Percentiles rank a stretch among this genome's conserved stretches.
phyloP scores from a whole-genome alignment of 352 stramenopile genomes.

The Phytophthora constricta region DNA sequence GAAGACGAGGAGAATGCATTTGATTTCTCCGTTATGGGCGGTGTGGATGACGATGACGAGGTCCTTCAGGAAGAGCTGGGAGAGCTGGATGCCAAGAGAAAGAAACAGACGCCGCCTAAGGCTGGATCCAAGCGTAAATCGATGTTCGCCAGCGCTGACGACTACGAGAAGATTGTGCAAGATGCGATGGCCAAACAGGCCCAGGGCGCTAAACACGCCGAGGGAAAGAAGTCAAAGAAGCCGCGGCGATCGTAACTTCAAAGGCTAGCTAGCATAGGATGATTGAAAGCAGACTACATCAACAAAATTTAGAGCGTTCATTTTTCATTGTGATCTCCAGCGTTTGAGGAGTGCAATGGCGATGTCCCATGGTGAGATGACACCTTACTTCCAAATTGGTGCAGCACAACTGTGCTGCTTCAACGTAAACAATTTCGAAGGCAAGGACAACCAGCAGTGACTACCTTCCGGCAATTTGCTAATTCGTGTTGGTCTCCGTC shows the following conservation, averaged over 20 bases:
- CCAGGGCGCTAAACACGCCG: constrained; percentile 21
- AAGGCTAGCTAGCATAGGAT: constrained; percentile 21
- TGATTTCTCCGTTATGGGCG: constrained; percentile 59
- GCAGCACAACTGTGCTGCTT: no score
- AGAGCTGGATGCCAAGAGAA: constrained; percentile 46
- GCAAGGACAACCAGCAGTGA: no score
- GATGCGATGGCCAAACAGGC: constrained; percentile 69
- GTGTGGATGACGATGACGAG: constrained; percentile 49
- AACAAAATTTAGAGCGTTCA: constrained; percentile 33
- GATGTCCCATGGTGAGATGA: constrained; percentile 10
- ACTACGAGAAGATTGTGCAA: constrained; percentile 77
- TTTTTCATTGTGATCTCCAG: constrained; percentile 2
- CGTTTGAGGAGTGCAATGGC: constrained; percentile 21
- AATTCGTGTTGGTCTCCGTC: no score
- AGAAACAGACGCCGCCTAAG: constrained; percentile 62
- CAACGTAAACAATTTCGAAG: no score
- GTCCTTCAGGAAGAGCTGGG: constrained; percentile 49
- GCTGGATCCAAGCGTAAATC: constrained; percentile 63
- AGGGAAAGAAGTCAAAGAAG: constrained; percentile 52
- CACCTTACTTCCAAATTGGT: no score
- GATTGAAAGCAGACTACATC: constrained; percentile 23
- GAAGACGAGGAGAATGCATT: constrained; percentile 48
- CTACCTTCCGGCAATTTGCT: no score
- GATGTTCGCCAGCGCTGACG: constrained; percentile 77
- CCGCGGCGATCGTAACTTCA: constrained; percentile 27